Percentiles rank a stretch among this genome's conserved stretches.
phyloP scores from a whole-genome alignment of 352 stramenopile species.

The Phytophthora rubi region DNA sequence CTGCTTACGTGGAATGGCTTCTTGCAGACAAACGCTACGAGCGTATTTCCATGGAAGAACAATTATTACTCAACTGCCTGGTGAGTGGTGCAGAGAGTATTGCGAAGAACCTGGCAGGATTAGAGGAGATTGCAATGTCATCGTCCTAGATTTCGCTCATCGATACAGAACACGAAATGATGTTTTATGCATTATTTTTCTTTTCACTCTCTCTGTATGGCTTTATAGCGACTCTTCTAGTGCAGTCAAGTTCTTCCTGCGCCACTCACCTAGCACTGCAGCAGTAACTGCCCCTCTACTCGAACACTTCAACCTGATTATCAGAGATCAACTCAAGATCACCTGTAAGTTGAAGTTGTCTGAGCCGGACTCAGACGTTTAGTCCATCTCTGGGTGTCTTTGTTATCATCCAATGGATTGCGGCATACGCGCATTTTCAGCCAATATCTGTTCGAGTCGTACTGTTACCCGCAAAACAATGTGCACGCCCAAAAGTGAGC shows the following conservation, averaged over 20 bases:
- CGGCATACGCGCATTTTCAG: not conserved
- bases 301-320: not conserved
- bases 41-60: slow-evolving; percentile 45
- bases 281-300: not conserved
- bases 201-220: not conserved
- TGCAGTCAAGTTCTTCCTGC: not conserved
- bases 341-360: not conserved
- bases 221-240: not conserved
- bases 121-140: slow-evolving; percentile 70
- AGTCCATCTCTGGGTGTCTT: slow-evolving; percentile 10
- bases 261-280: not conserved
- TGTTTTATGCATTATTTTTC: not conserved
- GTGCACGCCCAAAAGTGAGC: not conserved
- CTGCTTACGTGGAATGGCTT: slow-evolving; percentile 39
- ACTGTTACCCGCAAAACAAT: not conserved
- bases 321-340: not conserved
- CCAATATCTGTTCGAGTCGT: not conserved
- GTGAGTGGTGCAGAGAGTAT: slow-evolving; percentile 55
- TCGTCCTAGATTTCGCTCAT: slow-evolving; percentile 6
- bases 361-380: not conserved
- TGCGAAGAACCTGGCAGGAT: slow-evolving; percentile 50
- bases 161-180: not conserved
- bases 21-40: slow-evolving; percentile 39
- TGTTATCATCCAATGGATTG: slow-evolving; percentile 18
- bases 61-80: slow-evolving; percentile 43